These are phyloP conservation scores for Nicotiana sylvestris DNA, from an alignment of 257 asterid species.

Conservation along the genomic window DNA sequence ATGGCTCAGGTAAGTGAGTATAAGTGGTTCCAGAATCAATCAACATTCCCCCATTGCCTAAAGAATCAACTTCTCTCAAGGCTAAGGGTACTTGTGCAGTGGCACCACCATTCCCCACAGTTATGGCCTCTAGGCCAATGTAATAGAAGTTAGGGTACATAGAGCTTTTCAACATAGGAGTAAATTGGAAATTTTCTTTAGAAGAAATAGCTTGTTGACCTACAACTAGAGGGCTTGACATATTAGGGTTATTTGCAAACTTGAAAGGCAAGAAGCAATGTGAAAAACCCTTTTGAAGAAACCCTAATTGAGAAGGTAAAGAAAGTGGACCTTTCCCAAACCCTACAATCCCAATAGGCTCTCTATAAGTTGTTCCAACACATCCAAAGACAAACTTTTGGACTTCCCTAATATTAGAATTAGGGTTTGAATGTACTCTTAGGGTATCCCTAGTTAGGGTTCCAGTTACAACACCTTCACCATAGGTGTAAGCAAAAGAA, in stretches of 20 bases:
- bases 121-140: conserved; percentile 53
- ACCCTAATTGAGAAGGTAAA: conserved; percentile 74
- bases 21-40: conserved; percentile 78
- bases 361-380: conserved; percentile 51
- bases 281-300: conserved; percentile 59
- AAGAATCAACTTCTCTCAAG: conserved; percentile 49
- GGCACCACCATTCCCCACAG: conserved; percentile 30
- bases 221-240: conserved; percentile 58
- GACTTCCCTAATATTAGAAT: conserved; percentile 35
- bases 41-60: conserved; percentile 66
- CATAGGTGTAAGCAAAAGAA: conserved; percentile 68
- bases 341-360: conserved; percentile 71
- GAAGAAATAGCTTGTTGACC: conserved; percentile 62
- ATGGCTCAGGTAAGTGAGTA: conserved; percentile 59
- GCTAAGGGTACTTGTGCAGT: conserved; percentile 33
- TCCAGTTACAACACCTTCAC: conserved; percentile 54
- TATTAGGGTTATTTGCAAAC: conserved; percentile 63
- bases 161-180: conserved; percentile 57
- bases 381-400: conserved; percentile 56
- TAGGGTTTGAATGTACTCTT: conserved; percentile 33
- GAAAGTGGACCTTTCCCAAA: conserved; percentile 73
- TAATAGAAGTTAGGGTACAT: conserved; percentile 63
- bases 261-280: conserved; percentile 73
- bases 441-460: conserved; percentile 53
- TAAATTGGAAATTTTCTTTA: conserved; percentile 53